Evolutionary conservation across 78 protist genomes (phyloP), one percentile per base, ranked within the genome.

Genomic region (Emiliania huxleyi): DNA sequence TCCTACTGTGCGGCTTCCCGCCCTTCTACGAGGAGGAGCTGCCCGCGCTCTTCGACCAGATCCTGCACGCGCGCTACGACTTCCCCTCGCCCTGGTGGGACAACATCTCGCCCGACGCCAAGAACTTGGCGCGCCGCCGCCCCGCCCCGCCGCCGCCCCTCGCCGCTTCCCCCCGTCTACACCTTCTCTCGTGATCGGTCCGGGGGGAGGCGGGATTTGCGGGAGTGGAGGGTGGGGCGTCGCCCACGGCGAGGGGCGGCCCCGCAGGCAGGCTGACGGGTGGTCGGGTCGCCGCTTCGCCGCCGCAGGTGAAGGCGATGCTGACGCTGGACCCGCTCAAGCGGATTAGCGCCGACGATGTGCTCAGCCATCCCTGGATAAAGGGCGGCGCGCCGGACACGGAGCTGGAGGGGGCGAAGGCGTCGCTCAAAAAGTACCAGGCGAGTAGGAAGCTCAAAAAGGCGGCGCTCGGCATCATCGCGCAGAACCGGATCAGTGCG

Each of bases 11-110:
- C 33, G 77, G 91, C 26, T 62, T 88, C 85, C 77, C 91, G 55
- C 77, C 77, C 77, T 62, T 69, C n/a, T 88, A 55, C 77, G 73
- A 88, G 91, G 77, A 88, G 55, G 77, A 88, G 85, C 73, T 62
- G 26, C 77, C 91, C 18, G 55, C 42, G 4, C 77, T 69, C 2
- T 55, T 69, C 48, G 73, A 38, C 4, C 43, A 38, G 8, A 88
- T 88, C n/a, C 11, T 69, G 49, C 5, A 3, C 33, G 91, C 42
- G 37, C 23, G 77, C 75, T 73, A 35, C 42, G 91, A 88, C 43
- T 88, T 88, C 77, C 73, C 91, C 12, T 23, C 35, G 18, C 77
- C 77, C 33, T 55, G 91, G 85, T 69, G 73, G 73, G 91, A 69
- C 45, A 12, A 0, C 33, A 38, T 69, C 91, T 40, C 22, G 44